phyloP scores from a whole-genome alignment of 176 grass and related monocot genomes.

The Ensete ventricosum region DNA sequence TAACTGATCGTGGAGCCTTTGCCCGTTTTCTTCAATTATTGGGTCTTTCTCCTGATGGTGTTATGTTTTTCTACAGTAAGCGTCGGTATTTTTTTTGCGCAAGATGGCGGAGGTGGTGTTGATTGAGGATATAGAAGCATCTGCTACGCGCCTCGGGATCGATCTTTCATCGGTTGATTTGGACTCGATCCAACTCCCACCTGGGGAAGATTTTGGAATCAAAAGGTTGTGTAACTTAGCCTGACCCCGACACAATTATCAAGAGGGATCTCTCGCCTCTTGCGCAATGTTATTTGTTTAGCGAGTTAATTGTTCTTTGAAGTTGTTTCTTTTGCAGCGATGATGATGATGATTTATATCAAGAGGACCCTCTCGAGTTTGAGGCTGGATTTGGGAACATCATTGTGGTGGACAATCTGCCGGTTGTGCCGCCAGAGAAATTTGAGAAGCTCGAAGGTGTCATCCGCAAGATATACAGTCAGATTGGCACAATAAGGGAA shows the following conservation, averaged over 20 bases:
- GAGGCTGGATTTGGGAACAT: constrained; percentile 57
- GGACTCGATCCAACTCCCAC: constrained; percentile 53
- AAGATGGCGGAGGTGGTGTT: constrained; percentile 47
- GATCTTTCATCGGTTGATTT: constrained; percentile 54
- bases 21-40: no score
- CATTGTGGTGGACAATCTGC: constrained; percentile 72
- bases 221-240: constrained; percentile 30
- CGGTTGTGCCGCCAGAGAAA: constrained; percentile 65
- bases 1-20: no score
- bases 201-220: constrained; percentile 64
- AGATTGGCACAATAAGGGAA: constrained; percentile 71
- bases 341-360: constrained; percentile 54
- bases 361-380: constrained; percentile 59
- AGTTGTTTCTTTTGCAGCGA: constrained; percentile 34
- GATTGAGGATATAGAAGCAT: constrained; percentile 48
- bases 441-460: constrained; percentile 85
- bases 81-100: not conserved
- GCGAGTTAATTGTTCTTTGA: constrained; percentile 1
- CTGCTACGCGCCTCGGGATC: constrained; percentile 23
- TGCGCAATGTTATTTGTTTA: not conserved
- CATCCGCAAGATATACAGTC: constrained; percentile 67
- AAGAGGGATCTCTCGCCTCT: not conserved
- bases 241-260: not conserved
- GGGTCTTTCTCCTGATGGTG: no score
- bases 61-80: not conserved